phyloP scores from a whole-genome alignment of 1,284 basidiomycete genomes.

The Chalciporus sp. region DNA sequence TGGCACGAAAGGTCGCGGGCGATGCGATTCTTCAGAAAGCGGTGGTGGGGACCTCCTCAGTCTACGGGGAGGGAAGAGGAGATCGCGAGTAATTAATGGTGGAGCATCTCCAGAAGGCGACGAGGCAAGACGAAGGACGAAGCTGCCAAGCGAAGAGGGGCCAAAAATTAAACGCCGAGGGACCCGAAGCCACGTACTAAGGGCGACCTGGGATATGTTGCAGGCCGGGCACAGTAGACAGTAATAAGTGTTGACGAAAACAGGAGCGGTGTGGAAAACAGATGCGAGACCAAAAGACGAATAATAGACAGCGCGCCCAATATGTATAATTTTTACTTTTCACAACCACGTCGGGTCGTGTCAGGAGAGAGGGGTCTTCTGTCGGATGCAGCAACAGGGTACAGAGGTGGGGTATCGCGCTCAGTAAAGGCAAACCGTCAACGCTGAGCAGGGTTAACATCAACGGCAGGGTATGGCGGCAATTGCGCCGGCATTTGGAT shows the following conservation, averaged over 20 bases:
- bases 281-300: slow-evolving; percentile 7
- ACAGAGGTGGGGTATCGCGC: slow-evolving; percentile 14
- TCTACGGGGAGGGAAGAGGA: slow-evolving; percentile 3
- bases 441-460: slow-evolving; percentile 16
- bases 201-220: slow-evolving; percentile 38
- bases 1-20: slow-evolving; percentile 2
- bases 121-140: not conserved
- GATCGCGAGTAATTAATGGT: slow-evolving; percentile 15
- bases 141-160: not conserved
- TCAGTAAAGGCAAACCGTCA: slow-evolving; percentile 12
- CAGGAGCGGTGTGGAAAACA: slow-evolving; percentile 12
- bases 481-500: slow-evolving; percentile 36
- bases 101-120: slow-evolving; percentile 9
- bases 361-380: not conserved
- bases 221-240: slow-evolving; percentile 28
- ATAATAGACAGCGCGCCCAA: slow-evolving; percentile 33
- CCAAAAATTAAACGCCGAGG: slow-evolving; percentile 6
- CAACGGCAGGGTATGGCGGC: slow-evolving; percentile 23
- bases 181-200: slow-evolving; percentile 3
- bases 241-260: slow-evolving; percentile 8
- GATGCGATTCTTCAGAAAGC: not conserved
- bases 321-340: slow-evolving; percentile 43
- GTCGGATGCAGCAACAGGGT: not conserved
- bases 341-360: not conserved
- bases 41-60: slow-evolving; percentile 18